Evolutionary conservation across 2,329 filamentous ascomycete species (phyloP), one percentile per base, ranked within the genome.

Genomic region (Fusarium irregulare): DNA sequence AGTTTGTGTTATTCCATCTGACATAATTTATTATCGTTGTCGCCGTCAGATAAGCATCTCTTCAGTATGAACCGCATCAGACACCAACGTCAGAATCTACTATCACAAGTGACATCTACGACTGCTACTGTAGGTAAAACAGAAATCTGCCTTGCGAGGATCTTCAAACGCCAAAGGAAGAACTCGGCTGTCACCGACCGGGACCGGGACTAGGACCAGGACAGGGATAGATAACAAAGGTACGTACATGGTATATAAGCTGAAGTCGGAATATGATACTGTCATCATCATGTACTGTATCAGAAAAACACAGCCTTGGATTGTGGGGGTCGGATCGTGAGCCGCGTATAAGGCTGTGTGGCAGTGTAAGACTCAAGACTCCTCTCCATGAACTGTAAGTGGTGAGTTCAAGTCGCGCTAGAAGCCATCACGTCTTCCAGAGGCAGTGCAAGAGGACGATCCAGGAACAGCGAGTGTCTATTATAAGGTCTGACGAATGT

Each of bases 271-370:
- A n/a, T 37, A n/a, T 37, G 18, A n/a, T 37, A 11, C 37, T 21
- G 42, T 56, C 51, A 56, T 40, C 41, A 46, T 57, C 28, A 44
- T 66, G 28, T 37, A 37, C 34, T 37, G 34, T 37, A 37, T n/a
- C 18, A 51, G 41, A 45, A 51, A 27, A 61, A 60, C 72, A 74
- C 72, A 70, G 70, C 72, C 72, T 70, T 56, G 50, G 59, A 59
- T 63, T 70, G 70, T 74, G 72, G 72, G 50, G 50, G 50, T 67
- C 50, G 48, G 64, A 74, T 74, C 63, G 60, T 71, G 71, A 63
- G 73, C 73, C 71, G 73, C 73, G 73, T 73, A 70, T 73, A 75
- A 72, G 71, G 71, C 69, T 75, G 71, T 67, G 49, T 27, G 73
- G 73, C 73, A 68, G 68, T 71, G 68, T 71, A 68, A 68, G 50